Conservation (phyloP, 2,329 filamentous ascomycete species). For the Botrytis galanthina region DNA sequence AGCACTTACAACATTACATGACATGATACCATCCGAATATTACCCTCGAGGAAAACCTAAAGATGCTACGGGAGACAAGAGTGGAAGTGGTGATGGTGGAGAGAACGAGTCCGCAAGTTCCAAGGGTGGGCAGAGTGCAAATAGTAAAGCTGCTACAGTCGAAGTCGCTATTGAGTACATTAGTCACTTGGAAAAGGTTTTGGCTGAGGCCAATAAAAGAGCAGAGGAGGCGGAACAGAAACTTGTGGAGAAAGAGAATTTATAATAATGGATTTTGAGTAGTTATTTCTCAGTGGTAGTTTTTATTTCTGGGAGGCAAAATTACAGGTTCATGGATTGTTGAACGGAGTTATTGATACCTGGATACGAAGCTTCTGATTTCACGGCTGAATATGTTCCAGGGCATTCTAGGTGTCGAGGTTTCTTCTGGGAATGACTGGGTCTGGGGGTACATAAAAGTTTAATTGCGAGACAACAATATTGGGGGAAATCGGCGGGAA, state of each 20-base stretch:
- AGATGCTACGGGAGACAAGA: conserved; percentile 40
- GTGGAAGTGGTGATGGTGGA: conserved; percentile 46
- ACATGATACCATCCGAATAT: conserved; percentile 45
- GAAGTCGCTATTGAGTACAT: conserved; percentile 96
- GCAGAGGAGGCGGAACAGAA: conserved; percentile 45
- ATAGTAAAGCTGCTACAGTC: conserved; percentile 96
- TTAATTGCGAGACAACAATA: not conserved
- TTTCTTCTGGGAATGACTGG: not conserved
- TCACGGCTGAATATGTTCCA: not conserved
- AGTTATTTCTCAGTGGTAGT: not conserved
- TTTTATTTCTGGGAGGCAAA: not conserved
- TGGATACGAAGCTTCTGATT: conserved; percentile 15
- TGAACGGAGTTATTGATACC: conserved; percentile 19
- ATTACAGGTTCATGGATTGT: not conserved
- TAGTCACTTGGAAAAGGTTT: conserved; percentile 73
- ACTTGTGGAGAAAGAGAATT: conserved; percentile 24
- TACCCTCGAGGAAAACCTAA: conserved; percentile 56
- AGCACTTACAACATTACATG: conserved; percentile 76
- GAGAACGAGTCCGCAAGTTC: conserved; percentile 47
- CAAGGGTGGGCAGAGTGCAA: conserved; percentile 54
- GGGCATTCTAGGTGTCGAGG: not conserved
- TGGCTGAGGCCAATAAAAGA: conserved; percentile 61
- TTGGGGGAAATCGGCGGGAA: not conserved
- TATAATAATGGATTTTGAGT: conserved; percentile 7
- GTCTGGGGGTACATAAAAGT: conserved; percentile 1